phyloP scores from a whole-genome alignment of 176 grass and related monocot species.

The Rhynchospora pubera region DNA sequence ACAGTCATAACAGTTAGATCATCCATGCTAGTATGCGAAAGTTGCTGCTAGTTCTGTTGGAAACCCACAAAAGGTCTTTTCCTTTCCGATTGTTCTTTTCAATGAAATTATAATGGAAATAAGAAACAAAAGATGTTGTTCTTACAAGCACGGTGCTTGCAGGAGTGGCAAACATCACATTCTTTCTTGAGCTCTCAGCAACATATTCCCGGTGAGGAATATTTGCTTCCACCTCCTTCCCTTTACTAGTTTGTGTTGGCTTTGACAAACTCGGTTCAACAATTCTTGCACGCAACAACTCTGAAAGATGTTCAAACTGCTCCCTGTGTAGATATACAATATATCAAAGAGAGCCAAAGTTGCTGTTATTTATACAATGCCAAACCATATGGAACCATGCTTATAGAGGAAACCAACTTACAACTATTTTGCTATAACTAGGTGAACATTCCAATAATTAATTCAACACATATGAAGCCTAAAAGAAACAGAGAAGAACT shows the following conservation, averaged over 20 bases:
- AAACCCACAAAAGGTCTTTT: background rate
- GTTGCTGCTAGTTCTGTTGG: background rate
- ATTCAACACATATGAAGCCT: background rate
- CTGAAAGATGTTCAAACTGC: constrained; percentile 15
- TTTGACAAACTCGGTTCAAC: constrained; percentile 9
- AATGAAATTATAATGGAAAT: background rate
- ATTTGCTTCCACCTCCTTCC: background rate
- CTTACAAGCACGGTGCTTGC: constrained; percentile 14
- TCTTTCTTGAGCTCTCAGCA: constrained; percentile 13
- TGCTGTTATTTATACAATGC: background rate
- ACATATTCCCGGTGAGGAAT: constrained; percentile 8
- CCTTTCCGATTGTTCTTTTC: background rate
- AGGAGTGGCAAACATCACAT: constrained; percentile 15
- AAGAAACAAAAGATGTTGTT: background rate
- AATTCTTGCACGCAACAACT: constrained; percentile 12
- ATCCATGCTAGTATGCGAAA: background rate
- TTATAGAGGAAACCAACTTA: background rate
- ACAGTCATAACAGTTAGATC: background rate
- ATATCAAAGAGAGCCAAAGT: background rate
- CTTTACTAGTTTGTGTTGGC: background rate
- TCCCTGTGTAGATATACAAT: constrained; percentile 2
- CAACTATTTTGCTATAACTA: background rate
- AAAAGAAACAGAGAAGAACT: background rate
- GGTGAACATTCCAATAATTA: background rate
- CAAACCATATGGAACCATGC: background rate